Base-by-base conservation (phyloP, 495 filamentous ascomycete species). In the Astrocystis sublimbata region DNA sequence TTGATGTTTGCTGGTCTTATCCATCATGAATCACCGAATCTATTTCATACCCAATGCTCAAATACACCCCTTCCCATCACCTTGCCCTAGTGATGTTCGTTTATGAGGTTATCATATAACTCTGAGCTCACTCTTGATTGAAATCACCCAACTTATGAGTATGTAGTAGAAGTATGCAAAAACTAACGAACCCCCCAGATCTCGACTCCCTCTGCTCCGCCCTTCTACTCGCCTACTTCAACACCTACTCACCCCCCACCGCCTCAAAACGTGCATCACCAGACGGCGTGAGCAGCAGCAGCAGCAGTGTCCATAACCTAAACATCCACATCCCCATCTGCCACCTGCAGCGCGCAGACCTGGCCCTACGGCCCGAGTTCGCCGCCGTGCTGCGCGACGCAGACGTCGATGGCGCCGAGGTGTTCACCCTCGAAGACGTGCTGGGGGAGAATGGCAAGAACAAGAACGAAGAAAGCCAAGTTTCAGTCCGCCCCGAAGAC, bases 151-250 rank as follows among this genome's bases (percentile, higher is more conserved):
- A n/a, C n/a, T n/a, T n/a, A n/a, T n/a, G n/a, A n/a, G n/a, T n/a
- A n/a, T n/a, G n/a, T n/a, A n/a, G n/a, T n/a, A n/a, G n/a, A n/a
- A n/a, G n/a, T n/a, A n/a, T n/a, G n/a, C 7, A 42, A 36, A 6
- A 4, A 30, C 59, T 61, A 55, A 61, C 19, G 1, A 21, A 0
- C n/a, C 21, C 7, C 3, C 75, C n/a, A 83, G 94, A 98, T 71
- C 88, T 98, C 68, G 94, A 98, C 76, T 97, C 96, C 12, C 84
- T 98, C 57, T 89, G 90, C 73, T 91, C 86, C 36, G 85, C 93
- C 15, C 76, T 98, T n/a, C 72, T 96, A 45, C 90, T 91, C 49
- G 88, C 93, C 43, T 98, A 96, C 76, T 83, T 96, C 60, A 74
- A 81, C 67, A 70, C 71, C 45, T 78, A 80, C 56, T 68, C 76